Conservation (phyloP, 306 rosid genomes). For the Spatholobus suberectus region DNA sequence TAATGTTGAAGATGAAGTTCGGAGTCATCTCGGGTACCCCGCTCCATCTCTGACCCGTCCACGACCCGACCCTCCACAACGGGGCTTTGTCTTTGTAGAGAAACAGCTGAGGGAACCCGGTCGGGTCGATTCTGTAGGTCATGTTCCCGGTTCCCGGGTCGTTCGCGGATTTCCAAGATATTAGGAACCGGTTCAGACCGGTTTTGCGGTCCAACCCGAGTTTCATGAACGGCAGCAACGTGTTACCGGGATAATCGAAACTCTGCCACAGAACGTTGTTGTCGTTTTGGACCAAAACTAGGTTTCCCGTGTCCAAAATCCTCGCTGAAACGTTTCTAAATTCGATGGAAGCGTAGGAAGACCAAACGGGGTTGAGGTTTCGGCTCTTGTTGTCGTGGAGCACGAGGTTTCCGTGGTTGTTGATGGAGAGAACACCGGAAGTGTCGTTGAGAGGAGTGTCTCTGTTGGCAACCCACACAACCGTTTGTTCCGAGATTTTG, state of each 20-base stretch:
- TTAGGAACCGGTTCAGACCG: constrained; percentile 42
- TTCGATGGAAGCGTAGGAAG: constrained; percentile 36
- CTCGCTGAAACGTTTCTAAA: constrained; percentile 33
- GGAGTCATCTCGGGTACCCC: constrained; percentile 59
- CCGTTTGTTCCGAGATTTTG: constrained; percentile 44
- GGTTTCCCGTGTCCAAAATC: constrained; percentile 53
- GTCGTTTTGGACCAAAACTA: constrained; percentile 31
- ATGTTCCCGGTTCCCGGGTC: constrained; percentile 50
- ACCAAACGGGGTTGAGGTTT: constrained; percentile 42
- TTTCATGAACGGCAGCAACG: constrained; percentile 51
- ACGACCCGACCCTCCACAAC: constrained; percentile 45
- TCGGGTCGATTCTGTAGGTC: constrained; percentile 42
- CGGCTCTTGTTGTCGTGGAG: neutral
- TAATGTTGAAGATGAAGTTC: constrained; percentile 37
- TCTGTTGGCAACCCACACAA: constrained; percentile 81
- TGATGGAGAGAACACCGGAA: constrained; percentile 47
- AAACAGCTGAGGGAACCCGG: constrained; percentile 44
- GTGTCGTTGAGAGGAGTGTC: constrained; percentile 35
- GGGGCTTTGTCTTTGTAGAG: neutral
- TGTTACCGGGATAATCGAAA: constrained; percentile 56
- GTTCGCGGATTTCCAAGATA: constrained; percentile 48
- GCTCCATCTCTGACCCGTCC: constrained; percentile 55
- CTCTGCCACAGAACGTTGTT: constrained; percentile 54
- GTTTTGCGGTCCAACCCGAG: constrained; percentile 49
- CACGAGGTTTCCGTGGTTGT: constrained; percentile 49